phyloP scores from a whole-genome alignment of 2,329 filamentous ascomycete genomes.

The Monilinia aucupariae region DNA sequence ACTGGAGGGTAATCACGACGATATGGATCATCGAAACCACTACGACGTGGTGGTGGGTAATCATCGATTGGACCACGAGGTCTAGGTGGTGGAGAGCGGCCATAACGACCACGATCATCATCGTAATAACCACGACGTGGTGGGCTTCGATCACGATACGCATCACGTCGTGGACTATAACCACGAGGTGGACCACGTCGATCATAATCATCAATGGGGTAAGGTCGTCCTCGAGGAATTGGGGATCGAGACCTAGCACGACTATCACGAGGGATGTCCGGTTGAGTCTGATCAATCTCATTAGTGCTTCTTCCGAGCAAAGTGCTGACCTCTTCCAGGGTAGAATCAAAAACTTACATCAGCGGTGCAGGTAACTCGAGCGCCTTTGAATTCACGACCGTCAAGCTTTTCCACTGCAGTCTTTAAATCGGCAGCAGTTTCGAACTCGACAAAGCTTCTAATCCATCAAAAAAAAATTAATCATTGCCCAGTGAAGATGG shows the following conservation, averaged over 20 bases:
- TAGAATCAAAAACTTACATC: slow-evolving; percentile 58
- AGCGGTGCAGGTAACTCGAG: slow-evolving; percentile 75
- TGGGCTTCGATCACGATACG: slow-evolving; percentile 83
- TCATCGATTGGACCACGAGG: slow-evolving; percentile 68
- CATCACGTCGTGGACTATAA: slow-evolving; percentile 77
- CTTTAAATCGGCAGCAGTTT: slow-evolving; percentile 83
- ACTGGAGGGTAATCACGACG: slow-evolving; percentile 54
- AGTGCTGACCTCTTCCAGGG: slow-evolving; percentile 24
- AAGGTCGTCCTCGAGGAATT: slow-evolving; percentile 56
- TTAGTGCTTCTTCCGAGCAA: slow-evolving; percentile 21
- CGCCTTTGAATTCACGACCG: slow-evolving; percentile 86
- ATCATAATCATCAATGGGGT: slow-evolving; percentile 75
- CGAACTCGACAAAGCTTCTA: slow-evolving; percentile 90
- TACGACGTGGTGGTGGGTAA: slow-evolving; percentile 63
- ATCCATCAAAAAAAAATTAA: slow-evolving; percentile 23
- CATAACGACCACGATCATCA: slow-evolving; percentile 69
- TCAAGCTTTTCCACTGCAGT: slow-evolving; percentile 94
- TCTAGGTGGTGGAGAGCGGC: slow-evolving; percentile 68
- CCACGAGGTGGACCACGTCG: slow-evolving; percentile 74
- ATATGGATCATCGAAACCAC: slow-evolving; percentile 74
- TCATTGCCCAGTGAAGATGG: neutral
- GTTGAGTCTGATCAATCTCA: slow-evolving; percentile 58
- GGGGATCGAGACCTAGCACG: slow-evolving; percentile 78
- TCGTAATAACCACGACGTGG: slow-evolving; percentile 82
- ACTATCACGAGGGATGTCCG: slow-evolving; percentile 58